Percentiles rank a stretch among this genome's conserved stretches.
phyloP scores from a whole-genome alignment of 192 early-diverging fungal genomes.

The Coemansia javaensis region DNA sequence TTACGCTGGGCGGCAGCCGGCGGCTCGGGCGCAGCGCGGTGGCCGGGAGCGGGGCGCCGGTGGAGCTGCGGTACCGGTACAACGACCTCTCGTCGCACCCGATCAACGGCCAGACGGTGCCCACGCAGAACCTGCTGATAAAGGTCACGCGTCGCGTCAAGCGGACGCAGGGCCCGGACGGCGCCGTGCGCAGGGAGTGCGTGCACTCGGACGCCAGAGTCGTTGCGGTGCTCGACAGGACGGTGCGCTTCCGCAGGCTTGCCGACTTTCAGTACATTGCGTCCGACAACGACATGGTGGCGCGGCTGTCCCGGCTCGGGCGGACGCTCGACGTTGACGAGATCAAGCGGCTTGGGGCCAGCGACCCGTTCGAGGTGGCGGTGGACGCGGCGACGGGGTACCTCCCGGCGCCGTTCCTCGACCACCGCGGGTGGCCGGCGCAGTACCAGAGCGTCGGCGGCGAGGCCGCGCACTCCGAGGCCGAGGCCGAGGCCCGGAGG shows the following conservation, averaged over 20 bases:
- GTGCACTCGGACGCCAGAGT: conserved; percentile 9
- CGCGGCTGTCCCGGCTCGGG: conserved; percentile 1
- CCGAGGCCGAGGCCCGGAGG: not conserved
- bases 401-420: conserved; percentile 45
- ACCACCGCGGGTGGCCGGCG: conserved; percentile 24
- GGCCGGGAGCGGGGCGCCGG: conserved; percentile 16
- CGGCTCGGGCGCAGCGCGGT: conserved; percentile 21
- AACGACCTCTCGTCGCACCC: conserved; percentile 45
- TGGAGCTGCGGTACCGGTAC: conserved; percentile 49
- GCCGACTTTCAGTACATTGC: conserved; percentile 40
- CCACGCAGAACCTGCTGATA: conserved; percentile 35
- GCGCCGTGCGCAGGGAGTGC: not conserved
- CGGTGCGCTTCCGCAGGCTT: conserved; percentile 43
- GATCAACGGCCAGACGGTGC: conserved; percentile 37
- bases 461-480: not conserved
- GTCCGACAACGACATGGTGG: conserved; percentile 21
- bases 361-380: conserved; percentile 10
- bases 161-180: conserved; percentile 3
- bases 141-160: conserved; percentile 41
- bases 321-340: conserved; percentile 19
- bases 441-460: conserved; percentile 4
- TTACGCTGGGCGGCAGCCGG: conserved; percentile 39
- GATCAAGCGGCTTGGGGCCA: conserved; percentile 16
- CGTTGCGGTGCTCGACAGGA: conserved; percentile 37
- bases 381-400: conserved; percentile 1